Base-by-base conservation (phyloP, 805 yeast species). In the Komagataella phaffii region DNA sequence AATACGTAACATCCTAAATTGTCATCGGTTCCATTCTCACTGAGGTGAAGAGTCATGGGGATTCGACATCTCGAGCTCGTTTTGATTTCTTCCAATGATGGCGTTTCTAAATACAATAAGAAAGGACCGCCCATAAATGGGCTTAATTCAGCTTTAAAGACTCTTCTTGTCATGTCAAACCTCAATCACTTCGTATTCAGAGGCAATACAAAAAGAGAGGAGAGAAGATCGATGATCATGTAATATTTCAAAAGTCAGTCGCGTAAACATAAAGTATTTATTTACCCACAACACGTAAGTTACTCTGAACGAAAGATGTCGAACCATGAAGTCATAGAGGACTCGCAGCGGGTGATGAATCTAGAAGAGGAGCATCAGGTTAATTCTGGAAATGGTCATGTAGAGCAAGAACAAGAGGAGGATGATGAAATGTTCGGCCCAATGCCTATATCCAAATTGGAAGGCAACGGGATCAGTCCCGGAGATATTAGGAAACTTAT, bases 391-490 rank as follows among this genome's bases (percentile, higher is more conserved):
- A 44, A n/a, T 44, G n/a, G 40, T 4, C 40, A 30, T 6, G 40
- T 10, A 5, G 40, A 30, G 40, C 40, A 8, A 30, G 40, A 30
- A 30, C 14, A 30, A 30, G 40, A 30, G 2, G 77, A 70, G 3
- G 85, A 78, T 7, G 85, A 76, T 3, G 77, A 70, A 14, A 70
- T 74, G 8, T 71, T 74, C 48, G 84, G 85, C 0, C 85, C 85
- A 2, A 68, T 79, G 53, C 79, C 78, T 3, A 68, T 80, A 48
- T 64, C 70, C 17, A 77, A 73, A 52, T 66, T 80, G 49, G 76
- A 74, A 67, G 95, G 95, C 17, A 88, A 88, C 61, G 99, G 99
- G 10, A 89, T 93, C 55, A 76, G 90, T 5, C 62, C 80, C 3
- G 73, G 80, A 36, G 99, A 93, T 64, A 74, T 91, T 57, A 80